Conservation (phyloP, 345 rosid species). For the Euphorbia tirucalli region DNA sequence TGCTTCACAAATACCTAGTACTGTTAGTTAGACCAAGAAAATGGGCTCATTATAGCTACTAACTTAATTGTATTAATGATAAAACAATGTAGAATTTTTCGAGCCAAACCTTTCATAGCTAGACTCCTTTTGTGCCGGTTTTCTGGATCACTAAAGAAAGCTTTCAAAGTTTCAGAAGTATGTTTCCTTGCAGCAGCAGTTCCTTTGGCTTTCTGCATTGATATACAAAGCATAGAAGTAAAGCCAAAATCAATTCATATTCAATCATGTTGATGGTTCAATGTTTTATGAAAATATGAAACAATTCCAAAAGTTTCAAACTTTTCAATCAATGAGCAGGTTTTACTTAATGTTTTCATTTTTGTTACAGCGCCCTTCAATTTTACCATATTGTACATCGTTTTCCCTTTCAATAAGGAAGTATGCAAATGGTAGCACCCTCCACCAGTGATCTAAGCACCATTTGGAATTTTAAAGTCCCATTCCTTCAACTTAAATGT, state of each 20-base stretch:
- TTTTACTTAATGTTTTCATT: neutral
- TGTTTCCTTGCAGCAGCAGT: slow-evolving; percentile 79
- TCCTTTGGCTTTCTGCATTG: slow-evolving; percentile 77
- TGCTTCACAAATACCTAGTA: neutral
- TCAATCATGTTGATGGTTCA: neutral
- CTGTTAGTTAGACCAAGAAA: neutral
- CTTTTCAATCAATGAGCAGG: neutral
- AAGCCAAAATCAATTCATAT: neutral
- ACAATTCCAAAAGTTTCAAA: neutral
- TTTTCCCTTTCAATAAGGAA: neutral
- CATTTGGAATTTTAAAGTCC: neutral
- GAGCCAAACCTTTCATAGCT: slow-evolving; percentile 74
- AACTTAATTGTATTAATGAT: neutral
- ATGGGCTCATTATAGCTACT: neutral
- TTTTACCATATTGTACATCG: neutral
- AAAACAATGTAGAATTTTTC: slow-evolving; percentile 1
- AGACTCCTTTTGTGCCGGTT: slow-evolving; percentile 79
- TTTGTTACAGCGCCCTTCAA: neutral
- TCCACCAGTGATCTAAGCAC: neutral
- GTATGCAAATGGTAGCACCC: neutral
- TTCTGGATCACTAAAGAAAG: slow-evolving; percentile 74
- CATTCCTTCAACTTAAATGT: neutral
- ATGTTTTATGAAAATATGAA: neutral
- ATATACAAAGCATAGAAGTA: neutral
- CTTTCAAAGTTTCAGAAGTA: slow-evolving; percentile 70